Base-by-base conservation (phyloP, 305 asterid species). In the Plantago lanceolata region DNA sequence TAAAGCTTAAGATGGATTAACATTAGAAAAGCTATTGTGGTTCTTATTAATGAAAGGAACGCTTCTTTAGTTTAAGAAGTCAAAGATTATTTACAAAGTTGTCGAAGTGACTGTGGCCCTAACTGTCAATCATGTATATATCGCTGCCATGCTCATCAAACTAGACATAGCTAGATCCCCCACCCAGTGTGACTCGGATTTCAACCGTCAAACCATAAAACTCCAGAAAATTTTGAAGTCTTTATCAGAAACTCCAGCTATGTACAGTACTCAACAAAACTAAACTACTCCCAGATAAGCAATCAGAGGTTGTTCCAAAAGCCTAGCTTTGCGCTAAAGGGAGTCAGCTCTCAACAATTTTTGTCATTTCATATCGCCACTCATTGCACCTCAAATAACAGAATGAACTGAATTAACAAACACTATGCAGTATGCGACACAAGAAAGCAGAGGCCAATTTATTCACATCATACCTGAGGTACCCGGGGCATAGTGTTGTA, bases 401-500 rank as follows among this genome's bases (percentile, higher is more conserved):
- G 29, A 54, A 24, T n/a, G 56, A 50, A 50, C 24, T 18, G 28
- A 24, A 19, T 50, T 8, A 0, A 33, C 40, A 33, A 5, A 33
- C 7, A 8, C 56, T 5, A 24, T 18, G 56, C 56, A 50, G 17
- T 50, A 50, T 50, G 56, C 28, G 28, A 8, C 28, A 50, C 28
- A 8, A 9, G 56, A 50, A 50, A 50, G 19, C 15, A 50, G 24
- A 50, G 56, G 29, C 28, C 12, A 71, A 50, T 33, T 59, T 21
- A 63, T 35, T 55, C 65, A 71, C 44, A 63, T 58, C 57, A 33
- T 78, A 89, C 99, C 95, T 87, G 96, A 73, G 91, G 83, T 69
- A 80, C 68, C 68, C 88, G 82, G 51, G 87, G 86, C 58, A 89
- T 79, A 70, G 73, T 63, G 48, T 81, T 76, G 79, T 79, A 89